A percentile compares a stretch with the other conserved stretches of the same genome.
phyloP scores from a whole-genome alignment of 306 rosid genomes.

The Luffa aegyptiaca region DNA sequence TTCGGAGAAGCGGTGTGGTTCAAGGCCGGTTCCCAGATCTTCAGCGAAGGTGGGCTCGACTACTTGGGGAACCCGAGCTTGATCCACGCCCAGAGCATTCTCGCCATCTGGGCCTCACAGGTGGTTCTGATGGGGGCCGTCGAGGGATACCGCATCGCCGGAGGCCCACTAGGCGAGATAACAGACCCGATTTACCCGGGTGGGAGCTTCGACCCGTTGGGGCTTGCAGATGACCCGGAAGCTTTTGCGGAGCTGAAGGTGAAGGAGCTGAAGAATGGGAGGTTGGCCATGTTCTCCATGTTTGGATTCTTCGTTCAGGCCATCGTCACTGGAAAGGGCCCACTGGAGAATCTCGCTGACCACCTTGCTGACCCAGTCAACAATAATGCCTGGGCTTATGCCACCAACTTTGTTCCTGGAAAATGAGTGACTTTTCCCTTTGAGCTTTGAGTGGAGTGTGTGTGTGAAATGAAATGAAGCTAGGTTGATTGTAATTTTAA shows the following conservation, averaged over 20 bases:
- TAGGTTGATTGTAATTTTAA: too few species aligned
- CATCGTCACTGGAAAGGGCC: constrained; percentile 15
- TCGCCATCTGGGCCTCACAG: not conserved
- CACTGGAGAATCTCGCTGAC: constrained; percentile 12
- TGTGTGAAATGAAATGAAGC: too few species aligned
- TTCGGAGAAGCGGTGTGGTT: not conserved
- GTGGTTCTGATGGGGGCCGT: not conserved
- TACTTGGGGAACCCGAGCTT: not conserved
- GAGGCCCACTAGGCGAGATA: not conserved
- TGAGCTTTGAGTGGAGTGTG: too few species aligned
- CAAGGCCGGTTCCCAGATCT: not conserved
- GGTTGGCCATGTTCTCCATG: constrained; percentile 15
- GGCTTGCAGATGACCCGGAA: constrained; percentile 2
- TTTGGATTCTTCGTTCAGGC: constrained; percentile 16
- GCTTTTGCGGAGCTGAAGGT: not conserved
- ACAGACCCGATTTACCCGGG: not conserved
- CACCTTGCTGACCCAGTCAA: constrained; percentile 13
- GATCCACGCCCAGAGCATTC: constrained; percentile 1
- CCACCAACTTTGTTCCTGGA: constrained; percentile 17
- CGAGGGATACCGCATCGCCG: not conserved
- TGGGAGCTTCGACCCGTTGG: not conserved
- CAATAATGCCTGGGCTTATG: constrained; percentile 13
- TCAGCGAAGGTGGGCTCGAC: not conserved
- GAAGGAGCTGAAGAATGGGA: constrained; percentile 9
- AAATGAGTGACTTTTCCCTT: not conserved